A percentile compares a stretch with the other conserved stretches of the same genome.
These are phyloP conservation scores for Yamadazyma dushanensis DNA, from an alignment of 1,139 yeast species.

Conservation along the genomic window DNA sequence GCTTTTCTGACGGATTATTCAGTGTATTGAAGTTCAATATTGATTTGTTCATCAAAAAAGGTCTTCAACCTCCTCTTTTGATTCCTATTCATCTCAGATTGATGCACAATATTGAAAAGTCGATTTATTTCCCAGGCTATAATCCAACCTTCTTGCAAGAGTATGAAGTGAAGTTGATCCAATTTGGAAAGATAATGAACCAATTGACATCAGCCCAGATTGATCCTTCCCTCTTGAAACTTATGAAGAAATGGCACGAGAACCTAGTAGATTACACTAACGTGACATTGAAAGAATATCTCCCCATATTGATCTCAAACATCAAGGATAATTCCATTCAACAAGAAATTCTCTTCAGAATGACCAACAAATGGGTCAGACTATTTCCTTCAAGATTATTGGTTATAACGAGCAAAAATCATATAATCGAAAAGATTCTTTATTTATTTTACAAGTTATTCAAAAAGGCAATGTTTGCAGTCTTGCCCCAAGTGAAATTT, in stretches of 20 bases:
- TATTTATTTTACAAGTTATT: constrained; percentile 36
- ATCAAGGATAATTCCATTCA: constrained; percentile 32
- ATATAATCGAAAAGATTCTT: constrained; percentile 34
- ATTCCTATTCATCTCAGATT: constrained; percentile 36
- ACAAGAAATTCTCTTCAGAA: constrained; percentile 35
- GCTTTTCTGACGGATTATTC: constrained; percentile 46
- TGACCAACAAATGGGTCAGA: constrained; percentile 41
- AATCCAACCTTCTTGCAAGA: constrained; percentile 35
- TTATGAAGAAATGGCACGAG: constrained; percentile 22
- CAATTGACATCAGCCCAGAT: constrained; percentile 6
- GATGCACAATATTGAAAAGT: constrained; percentile 37
- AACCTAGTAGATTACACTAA: constrained; percentile 28
- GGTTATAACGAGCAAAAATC: constrained; percentile 21
- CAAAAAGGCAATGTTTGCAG: constrained; percentile 36
- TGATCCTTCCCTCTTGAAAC: constrained; percentile 9
- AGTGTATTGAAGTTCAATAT: constrained; percentile 35
- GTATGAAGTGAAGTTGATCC: constrained; percentile 22
- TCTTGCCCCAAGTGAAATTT: constrained; percentile 43
- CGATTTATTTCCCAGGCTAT: constrained; percentile 41
- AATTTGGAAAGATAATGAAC: constrained; percentile 21
- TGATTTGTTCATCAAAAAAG: constrained; percentile 22
- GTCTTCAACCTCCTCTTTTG: constrained; percentile 20
- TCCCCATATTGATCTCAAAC: constrained; percentile 29
- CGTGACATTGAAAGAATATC: constrained; percentile 25
- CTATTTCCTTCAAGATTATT: constrained; percentile 34